Evolutionary conservation across 148 eudicot species (phyloP).

Genomic region (Arctostaphylos glauca): DNA sequence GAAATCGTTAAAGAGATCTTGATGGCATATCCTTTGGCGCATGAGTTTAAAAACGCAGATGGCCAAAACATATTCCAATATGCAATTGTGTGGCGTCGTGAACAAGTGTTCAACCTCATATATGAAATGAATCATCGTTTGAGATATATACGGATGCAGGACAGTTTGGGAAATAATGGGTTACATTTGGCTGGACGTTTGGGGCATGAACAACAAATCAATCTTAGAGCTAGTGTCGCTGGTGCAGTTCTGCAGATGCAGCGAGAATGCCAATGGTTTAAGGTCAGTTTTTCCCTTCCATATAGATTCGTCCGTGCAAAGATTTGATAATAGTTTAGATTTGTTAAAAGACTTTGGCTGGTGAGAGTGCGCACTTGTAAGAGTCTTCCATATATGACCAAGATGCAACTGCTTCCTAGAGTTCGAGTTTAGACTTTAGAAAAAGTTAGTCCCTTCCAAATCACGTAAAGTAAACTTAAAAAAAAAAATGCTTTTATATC

Average conservation of each 20-base stretch:
- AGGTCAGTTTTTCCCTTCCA: not conserved
- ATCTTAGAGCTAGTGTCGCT: not conserved
- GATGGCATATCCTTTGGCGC: not conserved
- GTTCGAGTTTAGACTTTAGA: no score
- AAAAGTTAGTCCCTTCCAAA: no score
- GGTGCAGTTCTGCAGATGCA: not conserved
- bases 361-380: no score
- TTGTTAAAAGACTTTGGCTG: no score
- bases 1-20: slow-evolving; percentile 1
- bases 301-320: no score
- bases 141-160: fast-evolving
- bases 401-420: no score
- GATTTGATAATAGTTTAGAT: no score
- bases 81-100: not conserved
- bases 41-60: fast-evolving
- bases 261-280: not conserved
- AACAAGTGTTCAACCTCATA: not conserved
- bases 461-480: no score
- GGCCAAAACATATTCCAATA: not conserved
- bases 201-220: not conserved
- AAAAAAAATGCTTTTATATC: no score
- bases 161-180: not conserved
- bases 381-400: no score
- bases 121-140: not conserved
- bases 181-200: not conserved